phyloP scores from a whole-genome alignment of 441 rosid species.

The Aleurites moluccanus region DNA sequence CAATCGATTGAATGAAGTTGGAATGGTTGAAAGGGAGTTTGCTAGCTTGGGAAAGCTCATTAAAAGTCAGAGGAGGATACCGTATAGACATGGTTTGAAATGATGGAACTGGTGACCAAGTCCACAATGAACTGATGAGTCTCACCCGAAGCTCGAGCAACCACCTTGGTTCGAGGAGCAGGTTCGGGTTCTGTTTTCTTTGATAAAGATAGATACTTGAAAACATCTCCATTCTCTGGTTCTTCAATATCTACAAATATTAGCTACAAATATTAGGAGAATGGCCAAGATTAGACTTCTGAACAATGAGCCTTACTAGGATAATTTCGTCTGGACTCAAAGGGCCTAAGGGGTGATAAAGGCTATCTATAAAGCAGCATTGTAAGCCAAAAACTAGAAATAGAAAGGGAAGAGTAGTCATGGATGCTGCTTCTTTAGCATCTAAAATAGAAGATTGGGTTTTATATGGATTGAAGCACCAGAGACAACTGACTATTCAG shows the following conservation, averaged over 20 bases:
- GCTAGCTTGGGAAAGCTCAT: constrained; percentile 53
- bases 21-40: constrained; percentile 49
- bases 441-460: neutral
- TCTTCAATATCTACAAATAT: constrained; percentile 77
- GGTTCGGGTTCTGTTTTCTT: constrained; percentile 22
- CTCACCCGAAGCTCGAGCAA: constrained; percentile 50
- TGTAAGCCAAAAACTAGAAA: constrained; percentile 36
- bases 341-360: constrained; percentile 68
- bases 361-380: constrained; percentile 25
- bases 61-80: constrained; percentile 59
- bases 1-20: constrained; percentile 46
- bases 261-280: no score
- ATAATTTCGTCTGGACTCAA: constrained; percentile 54
- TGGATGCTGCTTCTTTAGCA: constrained; percentile 14
- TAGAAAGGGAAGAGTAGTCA: constrained; percentile 33
- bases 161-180: constrained; percentile 55
- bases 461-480: neutral
- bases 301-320: constrained; percentile 43
- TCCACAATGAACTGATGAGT: constrained; percentile 59
- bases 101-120: constrained; percentile 31
- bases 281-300: constrained; percentile 39
- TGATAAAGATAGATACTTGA: constrained; percentile 45
- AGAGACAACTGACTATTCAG: constrained; percentile 1
- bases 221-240: constrained; percentile 59
- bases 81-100: constrained; percentile 46